Evolutionary conservation across 139 green algal genomes (phyloP).

Genomic region (Chara braunii): DNA sequence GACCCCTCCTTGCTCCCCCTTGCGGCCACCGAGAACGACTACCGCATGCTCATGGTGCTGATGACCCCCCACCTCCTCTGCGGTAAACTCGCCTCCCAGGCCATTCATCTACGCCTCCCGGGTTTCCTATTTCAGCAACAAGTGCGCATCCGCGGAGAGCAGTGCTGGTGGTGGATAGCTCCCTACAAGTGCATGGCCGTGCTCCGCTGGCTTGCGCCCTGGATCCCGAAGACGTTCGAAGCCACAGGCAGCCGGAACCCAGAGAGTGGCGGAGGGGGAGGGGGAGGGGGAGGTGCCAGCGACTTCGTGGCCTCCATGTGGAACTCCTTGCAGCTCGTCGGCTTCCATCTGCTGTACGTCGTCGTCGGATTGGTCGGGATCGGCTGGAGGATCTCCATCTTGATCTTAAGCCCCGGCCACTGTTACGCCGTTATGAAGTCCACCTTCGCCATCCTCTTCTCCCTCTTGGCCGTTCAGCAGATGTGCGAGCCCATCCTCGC

Average conservation of each 20-base stretch:
- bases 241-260: constrained; percentile 21
- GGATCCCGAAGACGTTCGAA: constrained; percentile 16
- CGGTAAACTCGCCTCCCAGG: no score
- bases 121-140: background rate
- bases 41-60: no score
- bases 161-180: constrained; percentile 36
- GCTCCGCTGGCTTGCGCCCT: constrained; percentile 23
- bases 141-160: background rate
- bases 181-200: constrained; percentile 36
- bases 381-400: constrained; percentile 14
- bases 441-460: constrained; percentile 24
- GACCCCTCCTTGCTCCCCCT: no score
- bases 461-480: constrained; percentile 29
- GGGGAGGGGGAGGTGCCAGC: no score
- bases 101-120: no score
- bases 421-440: no score
- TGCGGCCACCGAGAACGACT: no score
- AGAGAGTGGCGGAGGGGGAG: no score
- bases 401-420: no score
- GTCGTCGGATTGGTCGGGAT: constrained; percentile 8
- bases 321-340: constrained; percentile 7
- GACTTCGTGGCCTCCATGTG: background rate
- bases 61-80: no score
- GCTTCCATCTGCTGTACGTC: constrained; percentile 21
- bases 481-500: constrained; percentile 27